A percentile compares a stretch with the other conserved stretches of the same genome.
Conservation (phyloP, 345 rosid genomes). For the Acer campestre region DNA sequence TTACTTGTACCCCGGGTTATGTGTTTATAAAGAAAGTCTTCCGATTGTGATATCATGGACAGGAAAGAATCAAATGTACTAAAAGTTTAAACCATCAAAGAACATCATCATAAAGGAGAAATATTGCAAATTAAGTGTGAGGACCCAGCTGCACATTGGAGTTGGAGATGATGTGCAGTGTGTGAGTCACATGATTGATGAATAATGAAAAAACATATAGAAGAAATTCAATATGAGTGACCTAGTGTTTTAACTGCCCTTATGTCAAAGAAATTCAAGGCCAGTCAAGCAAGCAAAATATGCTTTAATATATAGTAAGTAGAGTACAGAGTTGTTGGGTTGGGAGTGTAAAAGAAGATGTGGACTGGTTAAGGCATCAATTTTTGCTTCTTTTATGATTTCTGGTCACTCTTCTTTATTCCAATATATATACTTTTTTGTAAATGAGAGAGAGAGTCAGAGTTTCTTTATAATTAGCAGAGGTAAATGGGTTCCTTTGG, state of each 20-base stretch:
- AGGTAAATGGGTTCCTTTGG: slow-evolving; percentile 23
- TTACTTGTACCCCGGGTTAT: background rate
- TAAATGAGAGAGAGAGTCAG: background rate
- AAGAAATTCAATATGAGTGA: background rate
- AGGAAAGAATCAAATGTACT: background rate
- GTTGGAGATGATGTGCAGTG: background rate
- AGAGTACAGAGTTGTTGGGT: slow-evolving; percentile 3
- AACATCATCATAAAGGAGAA: slow-evolving; percentile 1
- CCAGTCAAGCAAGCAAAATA: background rate
- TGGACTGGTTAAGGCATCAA: slow-evolving; percentile 23
- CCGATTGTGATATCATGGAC: background rate
- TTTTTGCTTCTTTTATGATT: background rate
- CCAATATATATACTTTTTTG: slow-evolving; percentile 17
- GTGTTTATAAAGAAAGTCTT: background rate
- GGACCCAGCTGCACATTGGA: background rate
- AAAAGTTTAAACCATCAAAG: background rate
- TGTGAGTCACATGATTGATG: background rate
- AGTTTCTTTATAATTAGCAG: slow-evolving; percentile 5
- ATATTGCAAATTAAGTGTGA: background rate
- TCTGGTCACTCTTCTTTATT: slow-evolving; percentile 29
- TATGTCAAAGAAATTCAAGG: background rate
- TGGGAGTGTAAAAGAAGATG: slow-evolving; percentile 6
- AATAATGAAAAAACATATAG: background rate
- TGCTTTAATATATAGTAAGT: slow-evolving; percentile 4
- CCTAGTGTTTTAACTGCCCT: background rate